Evolutionary conservation across 768 basidiomycete species (phyloP), one percentile per base, ranked within the genome.

Genomic region (Tulasnella sp.): DNA sequence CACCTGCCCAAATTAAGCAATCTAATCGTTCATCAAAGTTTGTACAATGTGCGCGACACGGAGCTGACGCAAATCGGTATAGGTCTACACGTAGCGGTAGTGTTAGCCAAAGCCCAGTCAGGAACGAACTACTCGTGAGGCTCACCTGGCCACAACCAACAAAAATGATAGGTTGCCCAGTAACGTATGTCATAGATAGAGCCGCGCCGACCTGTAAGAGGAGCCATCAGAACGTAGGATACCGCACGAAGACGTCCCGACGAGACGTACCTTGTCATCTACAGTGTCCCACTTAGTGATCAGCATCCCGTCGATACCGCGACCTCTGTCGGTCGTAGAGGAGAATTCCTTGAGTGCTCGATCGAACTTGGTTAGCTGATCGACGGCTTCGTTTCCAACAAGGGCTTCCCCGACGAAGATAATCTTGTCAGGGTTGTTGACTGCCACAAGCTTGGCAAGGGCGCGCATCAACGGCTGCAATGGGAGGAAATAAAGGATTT

Each of bases 261-360:
- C 11, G 21, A 3, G 4, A 70, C 79, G 56, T 58, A 88, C 94
- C 80, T 94, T 94, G 73, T 94, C 91, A 67, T 93, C 91, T 21
- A 98, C 96, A 1, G 95, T 98, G 68, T 99, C 96, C 86, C 96
- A 98, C 72, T 99, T 99, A 30, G 96, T 99, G 61, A 99, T 82
- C 45, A 99, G 76, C 86, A 96, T 98, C 24, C 95, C 96, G 69
- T 99, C 96, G 63, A 99, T 95, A 4, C 96, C 96, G 21, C 96
- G 82, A 51, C 85, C 85, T 69, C 83, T 82, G 17, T 81, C 81
- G 27, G 75, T 72, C 4, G 81, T 80, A 17, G 84, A 81, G 4
- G 92, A 92, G 67, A 97, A 98, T 68, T 99, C 93, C 23, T 86
- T 83, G 61, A 99, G 72, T 0, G 94, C 86, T 17, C 93, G 84